Percentiles rank a stretch among this genome's conserved stretches.
Evolutionary conservation across 345 rosid species (phyloP).

Genomic region (Populus euphratica): DNA sequence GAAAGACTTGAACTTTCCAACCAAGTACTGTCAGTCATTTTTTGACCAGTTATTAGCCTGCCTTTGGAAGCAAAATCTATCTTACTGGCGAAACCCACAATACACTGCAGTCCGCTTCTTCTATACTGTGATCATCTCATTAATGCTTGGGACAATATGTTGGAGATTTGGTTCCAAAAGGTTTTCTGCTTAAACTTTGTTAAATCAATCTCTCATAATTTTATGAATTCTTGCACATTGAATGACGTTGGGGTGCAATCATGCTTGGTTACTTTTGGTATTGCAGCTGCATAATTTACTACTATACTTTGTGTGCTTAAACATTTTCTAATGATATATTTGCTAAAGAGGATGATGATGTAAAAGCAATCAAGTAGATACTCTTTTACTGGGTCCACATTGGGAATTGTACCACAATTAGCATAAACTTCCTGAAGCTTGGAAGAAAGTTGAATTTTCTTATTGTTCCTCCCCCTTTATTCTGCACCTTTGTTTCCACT

Average conservation of each 20-base stretch:
- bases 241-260: background rate
- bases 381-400: too few relatives aligned
- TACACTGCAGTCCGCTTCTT: conserved; percentile 96
- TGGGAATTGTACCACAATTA: too few relatives aligned
- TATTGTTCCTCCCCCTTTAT: too few relatives aligned
- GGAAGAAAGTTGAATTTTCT: too few relatives aligned
- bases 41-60: conserved; percentile 79
- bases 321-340: background rate
- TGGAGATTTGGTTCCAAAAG: conserved; percentile 90
- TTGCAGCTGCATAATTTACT: background rate
- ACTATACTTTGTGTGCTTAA: background rate
- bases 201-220: background rate
- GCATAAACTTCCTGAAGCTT: too few relatives aligned
- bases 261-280: background rate
- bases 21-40: conserved; percentile 73
- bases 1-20: conserved; percentile 73
- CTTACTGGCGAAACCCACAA: conserved; percentile 95
- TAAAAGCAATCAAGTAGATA: too few relatives aligned
- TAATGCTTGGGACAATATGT: conserved; percentile 97
- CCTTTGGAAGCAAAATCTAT: conserved; percentile 93
- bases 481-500: too few relatives aligned
- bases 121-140: conserved; percentile 83
- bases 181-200: conserved; percentile 28
- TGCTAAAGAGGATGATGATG: background rate
- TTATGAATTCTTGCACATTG: background rate